Conservation (phyloP, 2,329 filamentous ascomycete genomes). For the Botrytis byssoidea region DNA sequence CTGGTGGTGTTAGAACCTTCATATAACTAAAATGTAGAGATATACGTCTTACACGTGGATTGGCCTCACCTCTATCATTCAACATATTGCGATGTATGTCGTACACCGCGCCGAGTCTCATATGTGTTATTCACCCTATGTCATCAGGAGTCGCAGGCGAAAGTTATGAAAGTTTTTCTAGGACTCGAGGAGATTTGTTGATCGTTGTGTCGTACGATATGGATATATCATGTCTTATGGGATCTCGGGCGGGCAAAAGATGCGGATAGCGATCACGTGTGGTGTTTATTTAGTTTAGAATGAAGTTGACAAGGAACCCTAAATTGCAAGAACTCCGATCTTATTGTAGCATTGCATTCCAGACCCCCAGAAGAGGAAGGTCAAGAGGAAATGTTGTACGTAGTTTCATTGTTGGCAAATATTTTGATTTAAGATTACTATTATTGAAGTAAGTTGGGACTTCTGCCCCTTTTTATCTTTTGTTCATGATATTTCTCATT, state of each 20-base stretch:
- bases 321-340: constrained; percentile 10
- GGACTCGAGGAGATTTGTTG: constrained; percentile 25
- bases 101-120: constrained; percentile 19
- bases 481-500: constrained; percentile 19
- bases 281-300: constrained; percentile 21
- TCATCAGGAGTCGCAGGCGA: constrained; percentile 17
- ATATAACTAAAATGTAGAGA: constrained; percentile 29
- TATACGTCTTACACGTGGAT: constrained; percentile 38
- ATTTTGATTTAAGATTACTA: constrained; percentile 19
- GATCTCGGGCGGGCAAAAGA: constrained; percentile 27
- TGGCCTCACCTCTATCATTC: constrained; percentile 38
- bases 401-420: constrained; percentile 8
- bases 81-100: constrained; percentile 30
- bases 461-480: constrained; percentile 12
- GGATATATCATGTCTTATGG: constrained; percentile 30
- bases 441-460: background rate
- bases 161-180: constrained; percentile 14
- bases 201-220: constrained; percentile 34
- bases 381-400: background rate
- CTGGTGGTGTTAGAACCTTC: constrained; percentile 29
- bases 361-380: background rate
- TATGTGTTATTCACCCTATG: constrained; percentile 3
- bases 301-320: constrained; percentile 15
- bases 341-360: constrained; percentile 15
- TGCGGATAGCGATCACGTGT: constrained; percentile 34